These are phyloP conservation scores for Phytophthora melonis DNA, from an alignment of 352 stramenopile genomes.

Conservation along the genomic window DNA sequence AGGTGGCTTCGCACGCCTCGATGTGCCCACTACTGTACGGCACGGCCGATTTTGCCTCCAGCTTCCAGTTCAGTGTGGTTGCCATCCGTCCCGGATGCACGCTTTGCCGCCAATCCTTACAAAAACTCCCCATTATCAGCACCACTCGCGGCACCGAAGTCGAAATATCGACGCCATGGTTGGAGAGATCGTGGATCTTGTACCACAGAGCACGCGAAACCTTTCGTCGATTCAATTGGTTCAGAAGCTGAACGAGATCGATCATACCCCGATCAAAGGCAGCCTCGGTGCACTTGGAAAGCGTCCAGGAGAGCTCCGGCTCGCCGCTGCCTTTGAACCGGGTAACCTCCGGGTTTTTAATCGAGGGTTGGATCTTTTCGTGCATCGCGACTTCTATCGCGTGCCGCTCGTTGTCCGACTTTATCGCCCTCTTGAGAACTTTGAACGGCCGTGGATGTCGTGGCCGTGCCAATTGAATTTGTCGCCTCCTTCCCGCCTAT, in stretches of 20 bases:
- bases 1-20: too few relatives aligned
- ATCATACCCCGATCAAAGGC: slow-evolving; percentile 8
- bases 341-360: not conserved
- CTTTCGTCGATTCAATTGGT: slow-evolving; percentile 9
- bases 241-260: slow-evolving; percentile 10
- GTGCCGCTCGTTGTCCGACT: not conserved
- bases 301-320: slow-evolving; percentile 1
- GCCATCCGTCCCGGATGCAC: too few relatives aligned
- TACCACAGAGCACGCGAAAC: slow-evolving; percentile 18
- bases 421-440: not conserved
- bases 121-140: not conserved
- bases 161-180: not conserved
- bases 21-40: not conserved
- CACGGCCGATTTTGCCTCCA: not conserved
- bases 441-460: not conserved
- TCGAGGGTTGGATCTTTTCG: slow-evolving; percentile 11
- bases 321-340: slow-evolving; percentile 15
- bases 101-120: not conserved
- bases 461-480: too few relatives aligned
- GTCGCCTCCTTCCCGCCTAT: too few relatives aligned
- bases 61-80: not conserved
- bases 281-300: slow-evolving; percentile 14
- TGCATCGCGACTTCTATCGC: slow-evolving; percentile 5
- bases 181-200: too few relatives aligned
- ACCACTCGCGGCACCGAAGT: not conserved